Base-by-base conservation (phyloP, 2,329 filamentous ascomycete genomes). In the Colletotrichum karsti region DNA sequence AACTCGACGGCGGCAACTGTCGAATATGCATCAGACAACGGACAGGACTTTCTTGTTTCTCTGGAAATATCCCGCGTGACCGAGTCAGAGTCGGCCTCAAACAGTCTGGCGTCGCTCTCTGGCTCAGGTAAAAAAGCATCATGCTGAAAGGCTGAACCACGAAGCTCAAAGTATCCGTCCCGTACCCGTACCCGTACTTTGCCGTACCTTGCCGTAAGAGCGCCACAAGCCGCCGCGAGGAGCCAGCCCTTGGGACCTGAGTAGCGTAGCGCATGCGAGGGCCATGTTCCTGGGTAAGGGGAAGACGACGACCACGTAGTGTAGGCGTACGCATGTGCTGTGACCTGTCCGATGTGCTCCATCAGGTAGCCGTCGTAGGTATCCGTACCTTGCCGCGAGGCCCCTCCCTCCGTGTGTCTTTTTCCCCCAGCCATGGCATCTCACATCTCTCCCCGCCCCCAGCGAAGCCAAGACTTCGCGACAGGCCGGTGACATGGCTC, bases 31-130 rank as follows among this genome's bases (percentile, higher is more conserved):
- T 35, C 18, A n/a, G 24, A n/a, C 15, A 50, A 50, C 6, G 41
- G 41, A 20, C 8, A 15, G 22, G 42, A 12, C 13, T 9, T 30
- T 22, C 22, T n/a, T 30, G 44, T 35, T 35, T 30, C 48, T 41
- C 26, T 41, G 51, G 12, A 12, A 44, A 44, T 15, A 22, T 9
- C 7, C 18, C 30, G 28, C 37, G 30, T 44, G 56, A 26, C n/a
- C n/a, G n/a, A n/a, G n/a, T 33, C 9, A 46, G 46, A 61, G 56
- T 61, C 46, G 61, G 56, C 55, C 37, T 60, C 28, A 30, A 60
- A 65, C 30, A 7, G 33, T 2, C n/a, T n/a, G n/a, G n/a, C n/a
- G 33, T n/a, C 28, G 56, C 46, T 54, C 46, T 54, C 22, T 51
- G 33, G 46, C 55, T 53, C 46, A 18, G 54, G 24, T 37, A 30